Percentiles rank a stretch among this genome's conserved stretches.
phyloP scores from a whole-genome alignment of 2,329 filamentous ascomycete species.

The Pseudocercospora fijiensis region DNA sequence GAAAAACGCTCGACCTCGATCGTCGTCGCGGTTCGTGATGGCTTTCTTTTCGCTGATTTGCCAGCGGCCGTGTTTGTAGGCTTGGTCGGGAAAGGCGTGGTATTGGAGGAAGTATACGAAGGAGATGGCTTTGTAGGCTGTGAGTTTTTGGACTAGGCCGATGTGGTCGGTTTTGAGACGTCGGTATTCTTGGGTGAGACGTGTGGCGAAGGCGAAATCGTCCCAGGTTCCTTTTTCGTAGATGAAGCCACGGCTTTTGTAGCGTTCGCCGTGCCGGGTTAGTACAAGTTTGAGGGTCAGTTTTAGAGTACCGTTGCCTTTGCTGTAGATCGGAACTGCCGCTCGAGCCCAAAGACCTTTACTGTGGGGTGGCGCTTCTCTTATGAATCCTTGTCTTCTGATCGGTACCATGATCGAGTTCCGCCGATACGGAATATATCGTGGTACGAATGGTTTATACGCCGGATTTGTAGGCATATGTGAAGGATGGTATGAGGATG shows the following conservation, averaged over 20 bases:
- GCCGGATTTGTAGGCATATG: background rate
- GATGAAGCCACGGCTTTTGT: slow-evolving; percentile 14
- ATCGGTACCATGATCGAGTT: background rate
- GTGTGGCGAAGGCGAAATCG: slow-evolving; percentile 18
- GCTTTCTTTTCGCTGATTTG: slow-evolving; percentile 11
- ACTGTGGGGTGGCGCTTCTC: slow-evolving; percentile 3
- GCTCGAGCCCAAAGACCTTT: slow-evolving; percentile 23
- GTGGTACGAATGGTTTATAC: background rate
- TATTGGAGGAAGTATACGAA: slow-evolving; percentile 27
- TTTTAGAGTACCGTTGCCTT: background rate
- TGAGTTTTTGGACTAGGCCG: slow-evolving; percentile 22
- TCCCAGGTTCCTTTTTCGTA: slow-evolving; percentile 19
- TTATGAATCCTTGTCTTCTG: slow-evolving; percentile 5
- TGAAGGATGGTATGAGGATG: background rate
- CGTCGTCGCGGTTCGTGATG: slow-evolving; percentile 14
- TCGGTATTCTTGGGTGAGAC: slow-evolving; percentile 15
- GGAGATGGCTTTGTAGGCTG: slow-evolving; percentile 21
- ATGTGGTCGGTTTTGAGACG: slow-evolving; percentile 23
- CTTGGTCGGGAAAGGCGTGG: slow-evolving; percentile 13
- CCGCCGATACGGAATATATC: background rate
- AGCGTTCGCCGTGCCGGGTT: slow-evolving; percentile 22
- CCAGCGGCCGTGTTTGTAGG: slow-evolving; percentile 12
- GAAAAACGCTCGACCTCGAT: slow-evolving; percentile 18
- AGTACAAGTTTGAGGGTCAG: slow-evolving; percentile 19
- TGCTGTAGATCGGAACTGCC: slow-evolving; percentile 8